Evolutionary conservation across 2,329 filamentous ascomycete genomes (phyloP), one percentile per base, ranked within the genome.

Genomic region (Fusarium equiseti): DNA sequence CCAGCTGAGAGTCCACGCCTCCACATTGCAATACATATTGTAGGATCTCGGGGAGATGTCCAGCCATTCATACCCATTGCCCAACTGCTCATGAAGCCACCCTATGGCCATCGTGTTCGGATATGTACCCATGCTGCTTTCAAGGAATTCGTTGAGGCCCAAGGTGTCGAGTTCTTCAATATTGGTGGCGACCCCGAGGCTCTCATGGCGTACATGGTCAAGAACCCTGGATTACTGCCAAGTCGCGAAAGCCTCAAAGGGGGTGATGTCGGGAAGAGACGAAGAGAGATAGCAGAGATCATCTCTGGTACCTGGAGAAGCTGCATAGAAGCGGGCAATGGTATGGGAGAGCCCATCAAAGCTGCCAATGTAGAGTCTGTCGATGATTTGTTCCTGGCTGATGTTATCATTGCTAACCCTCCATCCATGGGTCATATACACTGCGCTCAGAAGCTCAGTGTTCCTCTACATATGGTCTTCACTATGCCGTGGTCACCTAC

Each of bases 401-500:
- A 88, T 53, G 81, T 81, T 5, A 87, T 88, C 45, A 87, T 88
- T 57, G 86, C 86, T 2, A 87, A 87, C 51, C 85, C 86, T 1
- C 84, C 85, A 0, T 84, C 81, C 3, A 85, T 86, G 76, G 84
- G 83, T 0, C 85, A 87, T 73, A 79, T 87, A 6, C 84, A 86
- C 63, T 87, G 84, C 70, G 85, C 85, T 1, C 79, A 87, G 70
- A 82, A 81, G 35, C 77, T 87, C 13, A 79, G 79, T 1, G 80
- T 87, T 11, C 85, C 85, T 4, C 69, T 87, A 8, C 85, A 87
- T 67, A 78, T 87, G 67, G 82, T 87, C 68, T 85, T 85, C 64
- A 87, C 88, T 3, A 93, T 93, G 90, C 91, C 91, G 0, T 93
- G 90, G 86, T 90, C 89, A 6, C 88, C 90, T 0, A 93, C 91